These are phyloP conservation scores for Tillandsia fasciculata DNA, from an alignment of 176 grass and related monocot species.

Conservation along the genomic window DNA sequence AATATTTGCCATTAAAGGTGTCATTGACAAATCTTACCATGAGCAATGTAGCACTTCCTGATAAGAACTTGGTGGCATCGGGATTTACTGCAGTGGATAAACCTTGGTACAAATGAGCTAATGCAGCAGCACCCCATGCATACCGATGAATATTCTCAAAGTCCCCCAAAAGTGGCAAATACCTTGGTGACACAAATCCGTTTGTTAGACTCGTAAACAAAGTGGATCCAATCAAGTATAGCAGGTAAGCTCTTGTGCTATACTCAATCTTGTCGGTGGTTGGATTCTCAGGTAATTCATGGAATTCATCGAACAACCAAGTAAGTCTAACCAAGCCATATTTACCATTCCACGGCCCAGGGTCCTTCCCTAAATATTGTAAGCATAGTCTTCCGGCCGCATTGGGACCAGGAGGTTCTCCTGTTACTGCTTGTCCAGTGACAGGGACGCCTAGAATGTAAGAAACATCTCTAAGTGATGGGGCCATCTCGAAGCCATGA, in stretches of 20 bases:
- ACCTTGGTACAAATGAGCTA: slow-evolving; percentile 22
- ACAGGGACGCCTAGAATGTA: slow-evolving; percentile 20
- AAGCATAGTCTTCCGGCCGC: background rate
- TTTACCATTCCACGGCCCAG: background rate
- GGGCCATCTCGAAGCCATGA: slow-evolving; percentile 27
- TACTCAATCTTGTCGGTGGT: slow-evolving; percentile 10
- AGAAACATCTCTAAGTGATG: slow-evolving; percentile 16
- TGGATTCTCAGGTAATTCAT: slow-evolving; percentile 5
- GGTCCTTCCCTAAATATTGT: slow-evolving; percentile 17
- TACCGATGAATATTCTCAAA: slow-evolving; percentile 17
- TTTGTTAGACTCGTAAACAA: slow-evolving; percentile 7
- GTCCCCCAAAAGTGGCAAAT: slow-evolving; percentile 18
- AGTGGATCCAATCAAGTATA: slow-evolving; percentile 25
- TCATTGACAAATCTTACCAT: too few relatives aligned
- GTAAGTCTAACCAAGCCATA: slow-evolving; percentile 15
- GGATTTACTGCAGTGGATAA: background rate
- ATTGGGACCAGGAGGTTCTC: slow-evolving; percentile 8
- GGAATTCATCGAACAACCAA: slow-evolving; percentile 18
- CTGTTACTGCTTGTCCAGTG: slow-evolving; percentile 15
- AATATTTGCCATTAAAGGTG: too few relatives aligned
- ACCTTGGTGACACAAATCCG: slow-evolving; percentile 22
- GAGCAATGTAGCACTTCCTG: too few relatives aligned
- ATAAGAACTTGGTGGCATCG: too few relatives aligned
- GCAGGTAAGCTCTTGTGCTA: slow-evolving; percentile 26
- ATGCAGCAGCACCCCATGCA: slow-evolving; percentile 23